Evolutionary conservation across 2,329 filamentous ascomycete species (phyloP), one percentile per base, ranked within the genome.

Genomic region (Blastomyces gilchristii): DNA sequence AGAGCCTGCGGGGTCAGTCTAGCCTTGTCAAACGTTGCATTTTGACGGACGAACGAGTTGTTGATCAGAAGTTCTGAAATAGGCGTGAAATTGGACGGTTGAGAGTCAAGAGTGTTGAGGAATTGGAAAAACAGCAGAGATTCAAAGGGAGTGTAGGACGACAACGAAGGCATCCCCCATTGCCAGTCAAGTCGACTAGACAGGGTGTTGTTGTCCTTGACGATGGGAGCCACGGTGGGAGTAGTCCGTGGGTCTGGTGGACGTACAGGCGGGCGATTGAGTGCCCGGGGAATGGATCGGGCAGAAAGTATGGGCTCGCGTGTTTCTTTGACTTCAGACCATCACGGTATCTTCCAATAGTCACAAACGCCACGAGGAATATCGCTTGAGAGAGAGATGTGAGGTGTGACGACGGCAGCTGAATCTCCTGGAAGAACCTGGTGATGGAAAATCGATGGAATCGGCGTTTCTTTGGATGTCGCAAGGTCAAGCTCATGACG

Each of bases 61-160:
- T 82, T 85, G 75, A 83, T 87, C 66, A 97, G 83, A 64, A 87
- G 78, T 67, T 88, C 83, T 64, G 91, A 91, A 66, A 94, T 89
- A 68, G 81, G 82, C 70, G 79, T 78, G 77, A 95, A 94, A 73
- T 83, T 85, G 65, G 81, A 75, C 61, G 85, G 79, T 68, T 85
- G 83, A 67, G 86, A 79, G 72, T 88, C 88, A 75, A 89, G 82
- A 68, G 81, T 80, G 68, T 86, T 82, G 67, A 95, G 82, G 65
- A 87, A 87, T 77, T 93, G 90, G 78, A 94, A 93, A 71, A 96
- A 83, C 68, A 94, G 84, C 66, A 95, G 83, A 72, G 87, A 89
- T 82, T 96, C 91, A 80, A 95, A 88, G 69, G 87, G 85, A 73
- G 90, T 93, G 78, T 94, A 92, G 71, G 82, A 80, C 72, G 85